These are phyloP conservation scores for Alternaria arborescens DNA, from an alignment of 2,329 filamentous ascomycete genomes.

Conservation along the genomic window DNA sequence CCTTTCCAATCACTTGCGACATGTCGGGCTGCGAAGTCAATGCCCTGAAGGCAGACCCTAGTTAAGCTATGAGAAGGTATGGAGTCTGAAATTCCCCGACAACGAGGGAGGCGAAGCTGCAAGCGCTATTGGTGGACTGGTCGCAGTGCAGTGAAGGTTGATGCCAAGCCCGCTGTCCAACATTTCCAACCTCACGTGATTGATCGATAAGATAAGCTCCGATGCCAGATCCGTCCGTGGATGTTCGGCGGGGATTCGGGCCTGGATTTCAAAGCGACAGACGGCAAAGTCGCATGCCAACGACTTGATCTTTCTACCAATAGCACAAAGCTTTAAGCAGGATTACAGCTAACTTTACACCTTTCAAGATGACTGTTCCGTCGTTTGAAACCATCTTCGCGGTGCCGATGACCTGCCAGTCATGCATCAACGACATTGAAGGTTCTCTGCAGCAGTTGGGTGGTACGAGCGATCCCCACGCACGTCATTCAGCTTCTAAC, in stretches of 20 bases:
- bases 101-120: neutral
- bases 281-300: conserved; percentile 21
- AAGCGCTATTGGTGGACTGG: conserved; percentile 13
- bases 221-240: neutral
- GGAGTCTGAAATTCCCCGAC: conserved; percentile 1
- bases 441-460: conserved; percentile 77
- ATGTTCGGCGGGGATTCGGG: conserved; percentile 18
- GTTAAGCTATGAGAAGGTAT: neutral
- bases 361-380: conserved; percentile 42
- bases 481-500: conserved; percentile 35
- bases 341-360: neutral
- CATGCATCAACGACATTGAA: conserved; percentile 87
- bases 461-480: conserved; percentile 56
- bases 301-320: conserved; percentile 16
- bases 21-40: conserved; percentile 58
- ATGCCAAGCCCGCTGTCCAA: conserved; percentile 24
- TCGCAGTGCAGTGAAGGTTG: conserved; percentile 21
- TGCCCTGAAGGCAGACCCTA: conserved; percentile 20
- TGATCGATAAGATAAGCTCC: conserved; percentile 10
- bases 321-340: neutral
- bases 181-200: conserved; percentile 30
- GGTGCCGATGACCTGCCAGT: conserved; percentile 90
- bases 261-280: conserved; percentile 46
- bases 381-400: conserved; percentile 83
- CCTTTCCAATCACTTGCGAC: conserved; percentile 82